Evolutionary conservation across 2,329 filamentous ascomycete genomes (phyloP).

Genomic region (Monosporascus sp.): DNA sequence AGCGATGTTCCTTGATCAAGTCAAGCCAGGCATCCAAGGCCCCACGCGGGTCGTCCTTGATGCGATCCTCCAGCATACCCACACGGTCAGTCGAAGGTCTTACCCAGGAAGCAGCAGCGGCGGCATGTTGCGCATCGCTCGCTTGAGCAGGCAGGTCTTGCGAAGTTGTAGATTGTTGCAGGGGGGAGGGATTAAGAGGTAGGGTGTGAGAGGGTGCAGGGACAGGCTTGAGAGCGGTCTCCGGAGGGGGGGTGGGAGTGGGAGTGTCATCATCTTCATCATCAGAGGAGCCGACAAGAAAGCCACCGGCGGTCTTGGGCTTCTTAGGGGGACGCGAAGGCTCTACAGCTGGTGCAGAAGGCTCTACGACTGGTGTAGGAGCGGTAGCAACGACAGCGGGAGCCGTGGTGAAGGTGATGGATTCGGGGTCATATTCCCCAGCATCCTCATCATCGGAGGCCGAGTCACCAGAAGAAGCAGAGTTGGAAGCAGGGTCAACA

Average conservation of each 20-base stretch:
- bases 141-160: conserved; percentile 13
- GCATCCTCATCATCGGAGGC: conserved; percentile 46
- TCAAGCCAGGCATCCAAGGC: conserved; percentile 88
- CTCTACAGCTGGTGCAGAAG: conserved; percentile 22
- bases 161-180: conserved; percentile 16
- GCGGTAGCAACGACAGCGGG: conserved; percentile 4
- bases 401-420: conserved; percentile 36
- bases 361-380: conserved; percentile 23
- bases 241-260: conserved; percentile 7
- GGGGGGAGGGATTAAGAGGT: conserved; percentile 16
- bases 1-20: conserved; percentile 79
- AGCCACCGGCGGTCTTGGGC: conserved; percentile 55
- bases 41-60: conserved; percentile 87
- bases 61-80: conserved; percentile 79
- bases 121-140: conserved; percentile 7
- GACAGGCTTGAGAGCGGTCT: conserved; percentile 15
- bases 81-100: conserved; percentile 62
- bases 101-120: conserved; percentile 15
- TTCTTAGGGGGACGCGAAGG: conserved; percentile 43
- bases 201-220: conserved; percentile 16
- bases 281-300: conserved; percentile 56
- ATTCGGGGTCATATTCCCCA: conserved; percentile 55
- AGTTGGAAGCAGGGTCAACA: conserved; percentile 40
- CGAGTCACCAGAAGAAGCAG: conserved; percentile 44
- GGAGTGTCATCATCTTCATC: conserved; percentile 43